Conservation (phyloP, 176 grass and related monocot species). For the Zoysia japonica region DNA sequence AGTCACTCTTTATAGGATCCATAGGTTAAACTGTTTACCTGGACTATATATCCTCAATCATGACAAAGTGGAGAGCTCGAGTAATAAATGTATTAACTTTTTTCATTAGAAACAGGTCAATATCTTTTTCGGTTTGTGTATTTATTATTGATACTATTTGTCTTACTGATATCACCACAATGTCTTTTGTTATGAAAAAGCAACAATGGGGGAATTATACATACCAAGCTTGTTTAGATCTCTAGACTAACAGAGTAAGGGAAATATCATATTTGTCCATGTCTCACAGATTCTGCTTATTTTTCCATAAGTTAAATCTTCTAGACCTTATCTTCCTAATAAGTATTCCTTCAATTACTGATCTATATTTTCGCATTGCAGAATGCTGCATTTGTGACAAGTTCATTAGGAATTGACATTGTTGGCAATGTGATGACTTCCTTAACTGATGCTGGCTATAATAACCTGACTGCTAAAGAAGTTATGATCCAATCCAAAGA, state of each 20-base stretch:
- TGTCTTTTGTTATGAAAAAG: background rate
- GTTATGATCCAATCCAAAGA: conserved; percentile 68
- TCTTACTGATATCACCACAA: background rate
- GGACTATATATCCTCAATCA: conserved; percentile 1
- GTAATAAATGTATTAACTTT: conserved; percentile 16
- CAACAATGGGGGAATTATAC: background rate
- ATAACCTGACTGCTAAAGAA: conserved; percentile 46
- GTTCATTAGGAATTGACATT: conserved; percentile 53
- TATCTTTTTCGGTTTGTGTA: background rate
- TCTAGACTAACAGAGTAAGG: background rate
- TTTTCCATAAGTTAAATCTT: background rate
- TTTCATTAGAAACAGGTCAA: background rate
- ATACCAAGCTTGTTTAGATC: background rate
- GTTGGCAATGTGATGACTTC: conserved; percentile 45
- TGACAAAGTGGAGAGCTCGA: too few species aligned
- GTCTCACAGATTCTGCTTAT: background rate
- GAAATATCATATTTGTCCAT: background rate
- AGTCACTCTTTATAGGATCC: conserved; percentile 3
- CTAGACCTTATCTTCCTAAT: background rate
- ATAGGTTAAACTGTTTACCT: background rate
- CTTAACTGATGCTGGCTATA: conserved; percentile 60
- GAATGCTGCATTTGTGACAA: conserved; percentile 60
- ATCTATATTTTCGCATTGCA: conserved; percentile 39
- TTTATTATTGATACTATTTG: background rate
- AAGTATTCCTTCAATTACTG: conserved; percentile 1